Conservation (phyloP, 2,329 filamentous ascomycete genomes). For the Thermothelomyces thermophilus region DNA sequence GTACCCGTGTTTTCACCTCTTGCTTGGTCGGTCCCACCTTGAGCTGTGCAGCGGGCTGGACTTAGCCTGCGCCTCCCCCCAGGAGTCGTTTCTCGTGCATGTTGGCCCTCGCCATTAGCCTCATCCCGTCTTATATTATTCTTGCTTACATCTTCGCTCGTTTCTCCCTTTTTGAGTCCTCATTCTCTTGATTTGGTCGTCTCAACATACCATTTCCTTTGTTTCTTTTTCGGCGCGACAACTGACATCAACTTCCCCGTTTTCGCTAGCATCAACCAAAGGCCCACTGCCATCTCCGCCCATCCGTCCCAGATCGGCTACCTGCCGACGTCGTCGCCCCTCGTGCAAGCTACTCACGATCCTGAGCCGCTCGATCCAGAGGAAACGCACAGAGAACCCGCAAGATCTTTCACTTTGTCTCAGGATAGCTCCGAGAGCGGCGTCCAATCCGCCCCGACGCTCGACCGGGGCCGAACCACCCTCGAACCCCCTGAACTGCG, state of each 20-base stretch:
- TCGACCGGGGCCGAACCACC: slow-evolving; percentile 32
- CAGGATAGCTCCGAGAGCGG: slow-evolving; percentile 29
- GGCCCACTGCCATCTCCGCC: slow-evolving; percentile 46
- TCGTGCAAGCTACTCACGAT: slow-evolving; percentile 53
- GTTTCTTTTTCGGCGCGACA: slow-evolving; percentile 5
- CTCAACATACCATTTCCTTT: slow-evolving; percentile 10
- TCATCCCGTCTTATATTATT: slow-evolving; percentile 4
- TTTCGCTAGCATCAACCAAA: slow-evolving; percentile 19
- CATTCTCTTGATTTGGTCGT: slow-evolving; percentile 6
- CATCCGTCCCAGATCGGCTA: slow-evolving; percentile 62
- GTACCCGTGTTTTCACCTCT: not conserved
- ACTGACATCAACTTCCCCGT: slow-evolving; percentile 13
- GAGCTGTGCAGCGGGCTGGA: not conserved
- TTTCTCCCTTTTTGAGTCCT: not conserved
- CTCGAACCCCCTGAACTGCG: slow-evolving; percentile 39
- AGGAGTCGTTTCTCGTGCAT: slow-evolving; percentile 12
- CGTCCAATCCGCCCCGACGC: slow-evolving; percentile 27
- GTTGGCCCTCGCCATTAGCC: slow-evolving; percentile 21
- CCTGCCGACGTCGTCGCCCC: slow-evolving; percentile 61
- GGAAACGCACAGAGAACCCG: slow-evolving; percentile 24
- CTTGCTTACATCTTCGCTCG: no score
- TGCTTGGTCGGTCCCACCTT: not conserved
- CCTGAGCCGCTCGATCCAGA: slow-evolving; percentile 38
- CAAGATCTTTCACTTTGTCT: slow-evolving; percentile 35
- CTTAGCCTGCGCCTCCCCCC: slow-evolving; percentile 22